Evolutionary conservation across 2,329 filamentous ascomycete species (phyloP).

Genomic region (Exophiala sideris): DNA sequence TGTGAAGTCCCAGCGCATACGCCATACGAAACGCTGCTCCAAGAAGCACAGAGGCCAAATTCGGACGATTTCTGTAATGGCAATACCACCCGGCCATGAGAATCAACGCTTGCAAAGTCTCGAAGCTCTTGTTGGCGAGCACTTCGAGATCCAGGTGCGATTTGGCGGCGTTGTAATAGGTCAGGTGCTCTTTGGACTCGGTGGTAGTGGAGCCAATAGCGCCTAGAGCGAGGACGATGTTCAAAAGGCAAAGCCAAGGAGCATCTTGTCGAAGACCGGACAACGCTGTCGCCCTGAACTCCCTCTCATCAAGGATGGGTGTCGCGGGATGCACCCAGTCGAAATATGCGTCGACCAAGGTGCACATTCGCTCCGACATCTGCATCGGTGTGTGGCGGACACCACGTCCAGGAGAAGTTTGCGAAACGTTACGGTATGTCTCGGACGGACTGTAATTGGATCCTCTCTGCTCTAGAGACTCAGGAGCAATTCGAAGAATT

Average conservation of each 20-base stretch:
- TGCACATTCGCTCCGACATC: constrained; percentile 1
- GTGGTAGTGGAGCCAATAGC: constrained; percentile 20
- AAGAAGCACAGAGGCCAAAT: constrained; percentile 27
- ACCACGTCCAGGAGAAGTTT: constrained; percentile 1
- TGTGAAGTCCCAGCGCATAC: constrained; percentile 24
- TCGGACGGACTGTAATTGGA: constrained; percentile 1
- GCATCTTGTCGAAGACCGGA: constrained; percentile 14
- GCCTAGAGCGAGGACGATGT: constrained; percentile 29
- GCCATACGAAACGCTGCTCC: constrained; percentile 28
- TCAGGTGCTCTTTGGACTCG: constrained; percentile 18
- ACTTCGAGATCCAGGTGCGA: constrained; percentile 23
- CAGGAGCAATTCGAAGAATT: constrained; percentile 12
- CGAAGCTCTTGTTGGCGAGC: constrained; percentile 23
- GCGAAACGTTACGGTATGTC: constrained; percentile 3
- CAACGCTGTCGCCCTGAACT: constrained; percentile 21
- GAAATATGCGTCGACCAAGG: constrained; percentile 26
- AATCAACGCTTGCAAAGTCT: constrained; percentile 26
- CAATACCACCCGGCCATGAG: constrained; percentile 28
- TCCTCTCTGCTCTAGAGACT: constrained; percentile 1
- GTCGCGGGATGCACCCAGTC: constrained; percentile 22
- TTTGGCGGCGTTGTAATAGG: constrained; percentile 24
- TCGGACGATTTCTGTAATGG: constrained; percentile 26
- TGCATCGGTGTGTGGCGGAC: background rate
- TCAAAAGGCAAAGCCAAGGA: constrained; percentile 28
- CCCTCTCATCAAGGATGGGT: constrained; percentile 25